Conservation (phyloP, 1,284 basidiomycete species). For the Trichosporon asahii region DNA sequence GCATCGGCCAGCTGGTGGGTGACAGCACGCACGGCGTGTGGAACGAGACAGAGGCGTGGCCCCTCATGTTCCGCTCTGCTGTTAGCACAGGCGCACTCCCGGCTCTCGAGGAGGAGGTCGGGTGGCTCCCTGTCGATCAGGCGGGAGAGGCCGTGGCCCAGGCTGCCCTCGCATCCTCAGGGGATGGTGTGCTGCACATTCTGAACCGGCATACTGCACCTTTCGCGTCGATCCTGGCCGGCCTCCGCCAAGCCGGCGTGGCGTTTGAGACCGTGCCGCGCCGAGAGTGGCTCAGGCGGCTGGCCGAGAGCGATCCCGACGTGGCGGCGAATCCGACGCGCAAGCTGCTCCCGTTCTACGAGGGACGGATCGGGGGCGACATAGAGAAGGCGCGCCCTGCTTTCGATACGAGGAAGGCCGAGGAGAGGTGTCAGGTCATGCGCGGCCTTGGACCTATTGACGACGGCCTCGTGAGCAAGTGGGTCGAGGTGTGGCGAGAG, state of each 20-base stretch:
- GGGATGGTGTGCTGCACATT: slow-evolving; percentile 60
- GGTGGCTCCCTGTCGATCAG: slow-evolving; percentile 62
- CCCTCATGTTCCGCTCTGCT: slow-evolving; percentile 52
- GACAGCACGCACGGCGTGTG: slow-evolving; percentile 57
- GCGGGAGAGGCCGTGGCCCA: slow-evolving; percentile 59
- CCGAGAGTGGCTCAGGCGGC: slow-evolving; percentile 57
- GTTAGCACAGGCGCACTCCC: slow-evolving; percentile 56
- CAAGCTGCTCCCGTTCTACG: slow-evolving; percentile 53
- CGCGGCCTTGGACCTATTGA: neutral
- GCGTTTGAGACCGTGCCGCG: slow-evolving; percentile 69
- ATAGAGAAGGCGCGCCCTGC: neutral
- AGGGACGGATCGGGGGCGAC: neutral
- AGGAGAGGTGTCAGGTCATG: neutral
- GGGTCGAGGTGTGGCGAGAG: neutral
- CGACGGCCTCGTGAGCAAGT: neutral
- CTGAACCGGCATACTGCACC: slow-evolving; percentile 56
- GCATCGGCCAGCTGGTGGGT: slow-evolving; percentile 56
- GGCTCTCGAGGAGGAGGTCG: slow-evolving; percentile 53
- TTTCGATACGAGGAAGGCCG: neutral
- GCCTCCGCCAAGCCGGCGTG: slow-evolving; percentile 64
- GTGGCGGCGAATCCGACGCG: slow-evolving; percentile 56
- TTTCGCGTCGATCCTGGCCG: slow-evolving; percentile 60
- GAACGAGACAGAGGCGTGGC: slow-evolving; percentile 61
- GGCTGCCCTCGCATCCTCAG: slow-evolving; percentile 14
- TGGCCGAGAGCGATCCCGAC: slow-evolving; percentile 54